Percentiles rank a stretch among this genome's conserved stretches.
Evolutionary conservation across 2,329 filamentous ascomycete genomes (phyloP).

Genomic region (Paraconiothyrium sp.): DNA sequence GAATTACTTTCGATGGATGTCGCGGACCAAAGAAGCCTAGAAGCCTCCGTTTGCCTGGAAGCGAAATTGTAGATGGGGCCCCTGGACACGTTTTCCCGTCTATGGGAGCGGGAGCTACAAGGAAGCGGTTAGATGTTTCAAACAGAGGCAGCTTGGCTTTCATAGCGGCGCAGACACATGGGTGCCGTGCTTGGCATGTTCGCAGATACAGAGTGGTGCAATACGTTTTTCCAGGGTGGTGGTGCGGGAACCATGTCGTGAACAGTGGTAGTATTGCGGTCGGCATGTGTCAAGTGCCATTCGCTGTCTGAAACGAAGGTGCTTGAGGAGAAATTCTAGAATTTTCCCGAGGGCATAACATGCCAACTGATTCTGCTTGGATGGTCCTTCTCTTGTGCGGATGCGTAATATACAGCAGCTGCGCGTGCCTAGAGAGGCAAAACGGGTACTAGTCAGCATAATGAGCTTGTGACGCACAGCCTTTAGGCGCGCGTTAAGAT

Average conservation of each 20-base stretch:
- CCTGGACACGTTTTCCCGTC: neutral
- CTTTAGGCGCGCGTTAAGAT: neutral
- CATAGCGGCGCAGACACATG: neutral
- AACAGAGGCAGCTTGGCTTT: neutral
- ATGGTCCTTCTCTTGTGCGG: neutral
- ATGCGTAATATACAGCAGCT: neutral
- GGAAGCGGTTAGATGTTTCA: conserved; percentile 6
- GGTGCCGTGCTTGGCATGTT: neutral
- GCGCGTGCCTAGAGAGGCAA: neutral
- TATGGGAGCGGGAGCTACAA: neutral
- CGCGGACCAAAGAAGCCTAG: conserved; percentile 2
- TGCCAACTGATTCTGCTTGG: neutral
- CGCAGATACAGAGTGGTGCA: neutral
- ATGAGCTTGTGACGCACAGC: neutral
- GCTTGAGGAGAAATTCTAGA: neutral
- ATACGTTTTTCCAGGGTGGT: neutral
- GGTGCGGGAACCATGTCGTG: neutral
- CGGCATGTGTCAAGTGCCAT: neutral
- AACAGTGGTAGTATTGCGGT: conserved; percentile 5
- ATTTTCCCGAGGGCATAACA: neutral
- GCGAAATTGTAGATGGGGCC: conserved; percentile 11
- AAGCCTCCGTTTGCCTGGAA: neutral
- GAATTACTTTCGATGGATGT: neutral
- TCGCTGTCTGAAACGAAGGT: neutral
- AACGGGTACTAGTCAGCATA: too few relatives aligned